A percentile compares a stretch with the other conserved stretches of the same genome.
These are phyloP conservation scores for Cyclocybe aegerita DNA, from an alignment of 768 basidiomycete species.

Conservation along the genomic window DNA sequence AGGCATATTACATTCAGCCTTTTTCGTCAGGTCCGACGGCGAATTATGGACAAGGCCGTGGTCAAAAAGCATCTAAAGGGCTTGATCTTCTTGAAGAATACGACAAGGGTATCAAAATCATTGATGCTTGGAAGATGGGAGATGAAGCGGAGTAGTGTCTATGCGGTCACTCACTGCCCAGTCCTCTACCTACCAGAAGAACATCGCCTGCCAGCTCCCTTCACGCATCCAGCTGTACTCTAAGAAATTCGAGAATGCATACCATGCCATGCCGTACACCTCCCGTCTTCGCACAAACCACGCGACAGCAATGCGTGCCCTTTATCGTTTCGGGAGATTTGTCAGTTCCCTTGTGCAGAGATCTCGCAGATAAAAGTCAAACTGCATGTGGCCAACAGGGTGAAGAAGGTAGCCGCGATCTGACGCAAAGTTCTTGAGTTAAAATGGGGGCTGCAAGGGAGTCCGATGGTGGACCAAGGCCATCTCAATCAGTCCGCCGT, in stretches of 20 bases:
- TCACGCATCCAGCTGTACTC: too few species aligned
- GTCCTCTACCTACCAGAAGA: not conserved
- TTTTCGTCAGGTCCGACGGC: not conserved
- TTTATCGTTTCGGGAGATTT: conserved; percentile 17
- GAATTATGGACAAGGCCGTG: not conserved
- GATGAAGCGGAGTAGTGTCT: conserved; percentile 8
- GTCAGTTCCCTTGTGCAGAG: conserved; percentile 7
- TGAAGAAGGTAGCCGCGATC: conserved; percentile 11
- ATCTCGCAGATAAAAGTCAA: conserved; percentile 3
- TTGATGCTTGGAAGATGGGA: conserved; percentile 25
- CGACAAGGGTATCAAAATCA: conserved; percentile 33
- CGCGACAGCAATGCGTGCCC: not conserved
- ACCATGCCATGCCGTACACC: too few species aligned
- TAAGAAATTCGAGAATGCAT: not conserved
- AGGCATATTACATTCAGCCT: not conserved
- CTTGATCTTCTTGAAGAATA: conserved; percentile 34
- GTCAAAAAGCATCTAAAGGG: not conserved
- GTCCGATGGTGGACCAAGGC: conserved; percentile 1
- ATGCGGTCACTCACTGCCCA: not conserved
- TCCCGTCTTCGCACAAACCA: not conserved
- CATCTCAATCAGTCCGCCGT: conserved; percentile 9
- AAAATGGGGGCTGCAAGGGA: conserved; percentile 5
- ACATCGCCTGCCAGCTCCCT: too few species aligned
- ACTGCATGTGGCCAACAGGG: not conserved
- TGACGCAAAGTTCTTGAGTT: conserved; percentile 10